phyloP scores from a whole-genome alignment of 2,329 filamentous ascomycete species.

The Cytospora schulzeri region DNA sequence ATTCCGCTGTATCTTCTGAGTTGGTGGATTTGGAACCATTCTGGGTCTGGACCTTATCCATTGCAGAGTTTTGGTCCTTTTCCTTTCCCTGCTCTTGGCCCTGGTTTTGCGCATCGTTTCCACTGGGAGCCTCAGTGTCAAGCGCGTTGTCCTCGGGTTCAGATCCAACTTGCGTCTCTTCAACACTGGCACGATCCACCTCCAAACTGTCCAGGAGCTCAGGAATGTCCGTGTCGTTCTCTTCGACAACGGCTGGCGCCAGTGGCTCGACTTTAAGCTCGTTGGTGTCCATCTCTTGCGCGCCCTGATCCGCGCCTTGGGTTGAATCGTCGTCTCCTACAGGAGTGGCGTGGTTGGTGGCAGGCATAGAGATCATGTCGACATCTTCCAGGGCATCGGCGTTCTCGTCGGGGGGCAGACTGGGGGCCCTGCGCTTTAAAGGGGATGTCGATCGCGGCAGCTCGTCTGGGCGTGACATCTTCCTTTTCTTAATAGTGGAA shows the following conservation, averaged over 20 bases:
- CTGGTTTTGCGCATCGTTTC: background rate
- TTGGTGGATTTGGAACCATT: conserved; percentile 16
- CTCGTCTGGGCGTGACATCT: conserved; percentile 60
- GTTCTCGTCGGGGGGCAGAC: conserved; percentile 57
- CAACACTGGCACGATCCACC: conserved; percentile 18
- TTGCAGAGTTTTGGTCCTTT: conserved; percentile 1
- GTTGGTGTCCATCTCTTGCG: conserved; percentile 9
- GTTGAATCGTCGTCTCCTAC: conserved; percentile 17
- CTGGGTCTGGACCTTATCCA: conserved; percentile 14
- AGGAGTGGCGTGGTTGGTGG: conserved; percentile 15
- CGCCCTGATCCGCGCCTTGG: conserved; percentile 4
- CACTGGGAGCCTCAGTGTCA: background rate
- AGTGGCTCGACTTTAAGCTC: conserved; percentile 4
- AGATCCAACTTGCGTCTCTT: conserved; percentile 23
- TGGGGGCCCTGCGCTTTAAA: conserved; percentile 64
- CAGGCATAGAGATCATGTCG: conserved; percentile 45
- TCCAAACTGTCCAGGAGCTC: conserved; percentile 13
- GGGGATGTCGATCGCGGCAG: conserved; percentile 66
- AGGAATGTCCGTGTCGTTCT: conserved; percentile 4
- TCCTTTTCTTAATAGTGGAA: conserved; percentile 70
- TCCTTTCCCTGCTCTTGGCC: background rate
- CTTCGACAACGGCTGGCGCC: conserved; percentile 10
- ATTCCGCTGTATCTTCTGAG: conserved; percentile 22
- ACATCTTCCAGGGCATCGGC: conserved; percentile 47
- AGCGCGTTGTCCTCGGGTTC: conserved; percentile 16